Evolutionary conservation across 2,329 filamentous ascomycete genomes (phyloP), one percentile per base, ranked within the genome.

Genomic region (Neobulgaria alba): DNA sequence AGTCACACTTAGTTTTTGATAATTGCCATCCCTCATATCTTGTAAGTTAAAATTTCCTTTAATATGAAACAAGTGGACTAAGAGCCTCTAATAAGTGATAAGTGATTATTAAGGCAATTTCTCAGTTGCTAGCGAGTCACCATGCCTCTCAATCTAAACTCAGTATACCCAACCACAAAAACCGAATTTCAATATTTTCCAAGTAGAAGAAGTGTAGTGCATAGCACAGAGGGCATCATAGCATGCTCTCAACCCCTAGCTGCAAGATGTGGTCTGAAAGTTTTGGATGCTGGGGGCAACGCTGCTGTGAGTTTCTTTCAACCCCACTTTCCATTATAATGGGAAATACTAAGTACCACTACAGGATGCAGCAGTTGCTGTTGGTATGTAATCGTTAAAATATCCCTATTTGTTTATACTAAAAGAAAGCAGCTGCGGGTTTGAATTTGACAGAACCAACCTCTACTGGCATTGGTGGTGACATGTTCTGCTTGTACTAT

Each of bases 401-500:
- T 7, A 36, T 36, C n/a, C n/a, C n/a, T n/a, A n/a, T 18, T 33
- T 38, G 9, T 15, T 17, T 14, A 15, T 35, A 18, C 44, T 36
- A 37, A 46, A 21, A 29, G 15, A 18, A 39, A 38, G 33, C 10
- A 86, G 90, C 92, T 33, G 92, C 92, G 21, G 88, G 80, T 4
- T 71, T 98, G 42, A 96, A 95, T 64, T 76, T 96, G 58, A 95
- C 90, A 0, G 92, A 98, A 60, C 92, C 92, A 5, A 79, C 80
- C 44, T 92, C 85, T 4, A 96, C 92, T 1, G 92, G 92, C 30
- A 95, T 98, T 45, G 92, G 92, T 42, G 92, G 92, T 48, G 92
- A 98, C 65, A 88, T 95, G 79, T 98, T 96, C 66, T 89, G 89
- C 62, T 76, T 96, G 26, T 95, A 78, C 70, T 96, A 90, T 67